Conservation (phyloP, 306 rosid species). For the Quercus bicolor region DNA sequence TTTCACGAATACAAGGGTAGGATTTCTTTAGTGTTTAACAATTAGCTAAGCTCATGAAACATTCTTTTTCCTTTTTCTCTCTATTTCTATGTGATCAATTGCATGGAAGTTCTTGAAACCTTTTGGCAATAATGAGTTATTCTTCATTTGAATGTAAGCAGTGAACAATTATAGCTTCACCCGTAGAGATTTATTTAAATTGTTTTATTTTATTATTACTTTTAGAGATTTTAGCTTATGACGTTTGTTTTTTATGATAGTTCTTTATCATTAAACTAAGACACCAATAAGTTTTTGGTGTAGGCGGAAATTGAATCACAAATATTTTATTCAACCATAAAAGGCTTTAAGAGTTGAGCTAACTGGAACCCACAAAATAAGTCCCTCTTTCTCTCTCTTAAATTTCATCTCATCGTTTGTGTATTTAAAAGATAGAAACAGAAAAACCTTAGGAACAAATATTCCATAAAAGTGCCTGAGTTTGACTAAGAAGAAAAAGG, state of each 20-base stretch:
- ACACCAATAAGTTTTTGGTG: rapidly evolving
- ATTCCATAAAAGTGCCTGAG: background rate
- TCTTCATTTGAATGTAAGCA: constrained; percentile 10
- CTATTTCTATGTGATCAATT: background rate
- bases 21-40: background rate
- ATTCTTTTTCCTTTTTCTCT: background rate
- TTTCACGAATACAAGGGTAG: background rate
- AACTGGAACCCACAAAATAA: no score
- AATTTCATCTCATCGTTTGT: background rate
- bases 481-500: background rate
- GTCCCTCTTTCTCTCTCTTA: background rate
- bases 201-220: background rate
- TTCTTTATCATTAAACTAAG: rapidly evolving
- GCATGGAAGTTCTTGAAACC: background rate
- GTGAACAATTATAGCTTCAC: constrained; percentile 12
- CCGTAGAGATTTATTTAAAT: background rate
- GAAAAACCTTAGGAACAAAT: no score
- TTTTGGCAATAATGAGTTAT: background rate
- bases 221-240: no score
- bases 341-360: no score
- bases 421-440: background rate
- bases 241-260: rapidly evolving
- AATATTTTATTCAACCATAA: no score
- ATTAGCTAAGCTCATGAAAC: background rate
- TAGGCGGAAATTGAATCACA: rapidly evolving